Evolutionary conservation across 2,329 filamentous ascomycete species (phyloP).

Genomic region (Penicillium griseofulvum): DNA sequence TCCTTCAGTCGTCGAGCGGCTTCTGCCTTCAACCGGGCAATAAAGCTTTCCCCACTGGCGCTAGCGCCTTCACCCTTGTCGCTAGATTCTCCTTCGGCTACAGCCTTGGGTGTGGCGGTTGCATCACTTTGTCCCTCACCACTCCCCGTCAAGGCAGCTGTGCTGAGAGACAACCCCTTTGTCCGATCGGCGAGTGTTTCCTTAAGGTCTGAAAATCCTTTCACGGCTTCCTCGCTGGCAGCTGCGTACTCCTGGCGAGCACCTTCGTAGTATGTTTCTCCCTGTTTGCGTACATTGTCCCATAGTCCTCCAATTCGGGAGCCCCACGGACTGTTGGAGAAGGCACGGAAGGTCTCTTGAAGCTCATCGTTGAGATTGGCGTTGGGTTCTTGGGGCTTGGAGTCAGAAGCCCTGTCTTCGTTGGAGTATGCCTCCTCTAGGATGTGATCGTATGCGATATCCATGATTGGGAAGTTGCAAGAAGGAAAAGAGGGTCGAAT

Average conservation of each 20-base stretch:
- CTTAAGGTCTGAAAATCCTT: conserved; percentile 71
- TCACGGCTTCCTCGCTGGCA: conserved; percentile 76
- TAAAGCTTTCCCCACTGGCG: conserved; percentile 58
- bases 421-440: conserved; percentile 73
- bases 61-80: conserved; percentile 28
- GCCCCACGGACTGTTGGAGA: conserved; percentile 90
- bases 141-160: conserved; percentile 25
- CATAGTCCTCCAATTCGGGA: conserved; percentile 83
- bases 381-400: conserved; percentile 34
- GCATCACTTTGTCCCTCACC: conserved; percentile 30
- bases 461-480: conserved; percentile 58
- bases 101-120: conserved; percentile 28
- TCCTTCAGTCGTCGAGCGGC: conserved; percentile 82
- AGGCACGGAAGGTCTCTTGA: conserved; percentile 91
- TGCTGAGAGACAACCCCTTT: conserved; percentile 66
- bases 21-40: conserved; percentile 72
- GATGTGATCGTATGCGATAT: conserved; percentile 96
- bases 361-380: conserved; percentile 77
- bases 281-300: conserved; percentile 90
- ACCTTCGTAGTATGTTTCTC: conserved; percentile 83
- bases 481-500: conserved; percentile 6
- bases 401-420: conserved; percentile 47
- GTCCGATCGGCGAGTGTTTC: conserved; percentile 70
- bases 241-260: conserved; percentile 76
- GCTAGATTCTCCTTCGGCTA: conserved; percentile 18